These are phyloP conservation scores for Thermochaetoides thermophila DNA, from an alignment of 495 filamentous ascomycete genomes.

Conservation along the genomic window DNA sequence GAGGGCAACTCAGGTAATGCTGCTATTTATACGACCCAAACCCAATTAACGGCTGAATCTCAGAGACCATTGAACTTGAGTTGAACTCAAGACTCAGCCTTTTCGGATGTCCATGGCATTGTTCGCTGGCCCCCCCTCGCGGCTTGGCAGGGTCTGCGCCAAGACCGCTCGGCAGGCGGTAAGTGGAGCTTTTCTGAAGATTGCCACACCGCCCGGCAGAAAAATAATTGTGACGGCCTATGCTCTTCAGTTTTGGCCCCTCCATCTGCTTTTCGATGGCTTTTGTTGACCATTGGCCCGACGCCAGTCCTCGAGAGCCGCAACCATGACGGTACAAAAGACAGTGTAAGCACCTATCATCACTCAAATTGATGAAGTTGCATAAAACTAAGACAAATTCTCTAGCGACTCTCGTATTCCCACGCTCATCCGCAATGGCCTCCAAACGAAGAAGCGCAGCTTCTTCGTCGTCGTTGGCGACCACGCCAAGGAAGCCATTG, in stretches of 20 bases:
- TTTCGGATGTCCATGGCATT: no score
- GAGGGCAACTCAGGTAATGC: no score
- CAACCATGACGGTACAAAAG: constrained; percentile 37
- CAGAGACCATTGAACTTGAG: not conserved
- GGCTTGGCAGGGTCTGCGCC: not conserved
- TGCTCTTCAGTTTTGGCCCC: constrained; percentile 10
- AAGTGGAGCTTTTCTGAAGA: not conserved
- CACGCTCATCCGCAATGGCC: constrained; percentile 86
- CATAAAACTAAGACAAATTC: no score
- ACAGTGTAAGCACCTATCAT: constrained; percentile 33
- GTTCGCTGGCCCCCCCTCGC: no score
- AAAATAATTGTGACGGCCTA: constrained; percentile 13
- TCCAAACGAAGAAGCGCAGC: constrained; percentile 92
- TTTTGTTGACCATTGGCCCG: no score
- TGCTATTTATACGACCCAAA: no score
- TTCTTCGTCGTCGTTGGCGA: constrained; percentile 97
- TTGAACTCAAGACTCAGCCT: no score
- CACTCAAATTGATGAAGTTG: no score
- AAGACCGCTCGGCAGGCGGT: constrained; percentile 2
- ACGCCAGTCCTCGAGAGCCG: constrained; percentile 4
- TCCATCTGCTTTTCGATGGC: no score
- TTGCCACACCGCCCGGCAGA: constrained; percentile 25
- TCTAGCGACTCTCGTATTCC: constrained; percentile 90
- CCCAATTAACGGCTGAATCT: no score
- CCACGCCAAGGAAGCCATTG: constrained; percentile 90